Base-by-base conservation (phyloP, 768 basidiomycete species). In the Tylopilus felleus region DNA sequence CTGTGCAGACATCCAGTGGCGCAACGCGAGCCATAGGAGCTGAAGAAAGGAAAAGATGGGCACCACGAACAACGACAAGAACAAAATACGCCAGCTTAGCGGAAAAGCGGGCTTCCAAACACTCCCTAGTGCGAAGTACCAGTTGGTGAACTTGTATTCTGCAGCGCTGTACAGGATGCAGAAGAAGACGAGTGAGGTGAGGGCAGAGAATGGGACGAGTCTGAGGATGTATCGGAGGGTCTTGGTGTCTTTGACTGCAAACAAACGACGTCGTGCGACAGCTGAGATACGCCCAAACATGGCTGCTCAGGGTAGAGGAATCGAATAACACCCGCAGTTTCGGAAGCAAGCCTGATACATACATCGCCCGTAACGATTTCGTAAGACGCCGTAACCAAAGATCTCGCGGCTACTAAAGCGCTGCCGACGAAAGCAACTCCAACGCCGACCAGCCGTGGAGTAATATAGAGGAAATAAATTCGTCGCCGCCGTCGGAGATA, bases 101-200 rank as follows among this genome's bases (percentile, higher is more conserved):
- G 63, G 65, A 42, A 66, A 65, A 0, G 51, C 58, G 2, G 64
- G 61, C 28, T 49, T 52, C 65, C 65, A 65, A 5, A 12, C 0
- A 21, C 9, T n/a, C 16, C 38, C 38, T 7, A 38, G 2, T 0
- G 19, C 16, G 7, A 66, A 51, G 55, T 60, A 66, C 42, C 41
- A 36, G 2, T 17, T 3, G 4, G 51, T 49, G 35, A 64, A 55
- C 27, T 19, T 21, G 48, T 53, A 35, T 23, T 64, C 63, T 5
- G 53, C 51, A 19, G 53, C 1, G 49, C 8, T 14, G 49, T 55
- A 64, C 6, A 66, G 33, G 41, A 49, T 1, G 38, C 7, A 51
- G 38, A 57, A 14, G 3, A 57, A n/a, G 1, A 8, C 40, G 0
- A 63, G 45, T 0, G 48, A 56, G 22, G 31, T 2, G 0, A 54